Base-by-base conservation (phyloP, 371 early-diverging fungal genomes). In the Mucor circinelloides region DNA sequence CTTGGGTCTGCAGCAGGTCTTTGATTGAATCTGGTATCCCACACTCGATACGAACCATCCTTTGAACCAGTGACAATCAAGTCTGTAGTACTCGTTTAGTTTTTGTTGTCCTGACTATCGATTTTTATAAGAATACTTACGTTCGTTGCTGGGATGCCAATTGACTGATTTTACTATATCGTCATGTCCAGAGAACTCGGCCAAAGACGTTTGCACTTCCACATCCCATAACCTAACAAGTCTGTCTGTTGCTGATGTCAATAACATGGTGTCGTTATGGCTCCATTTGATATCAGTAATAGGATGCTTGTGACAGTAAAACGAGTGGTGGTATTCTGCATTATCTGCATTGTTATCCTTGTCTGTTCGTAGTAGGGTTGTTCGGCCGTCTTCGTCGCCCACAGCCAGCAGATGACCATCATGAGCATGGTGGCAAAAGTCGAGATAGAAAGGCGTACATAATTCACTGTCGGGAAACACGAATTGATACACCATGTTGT, bases 211-310 rank as follows among this genome's bases (percentile, higher is more conserved):
- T 40, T 73, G 67, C 9, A 70, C 76, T 40, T 88, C 87, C 6
- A 85, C 79, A 71, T 91, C 91, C 88, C 88, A 90, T n/a, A 93
- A 42, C 1, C 80, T 59, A 8, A 82, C 80, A 1, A 79, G 68
- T 36, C 80, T 78, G 72, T 93, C 93, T 34, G 85, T 87, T 4
- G 89, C 77, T 17, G 84, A 87, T 6, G 90, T 89, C 6, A 87
- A 76, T 19, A 88, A 50, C 25, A 74, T 60, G 5, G 66, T 58
- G 70, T 89, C 89, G 54, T 87, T 85, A 3, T 58, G 21, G 56
- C 82, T 81, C 89, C 89, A 91, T 54, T 81, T 76, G 21, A 89
- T 69, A 69, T 89, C 87, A 38, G 86, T 76, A 3, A 89, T 78
- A n/a, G 87, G 84, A 62, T 88, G 86, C 30, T 71, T 57, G 58